Conservation (phyloP, 345 rosid species). For the Aquilaria yunnanensis region DNA sequence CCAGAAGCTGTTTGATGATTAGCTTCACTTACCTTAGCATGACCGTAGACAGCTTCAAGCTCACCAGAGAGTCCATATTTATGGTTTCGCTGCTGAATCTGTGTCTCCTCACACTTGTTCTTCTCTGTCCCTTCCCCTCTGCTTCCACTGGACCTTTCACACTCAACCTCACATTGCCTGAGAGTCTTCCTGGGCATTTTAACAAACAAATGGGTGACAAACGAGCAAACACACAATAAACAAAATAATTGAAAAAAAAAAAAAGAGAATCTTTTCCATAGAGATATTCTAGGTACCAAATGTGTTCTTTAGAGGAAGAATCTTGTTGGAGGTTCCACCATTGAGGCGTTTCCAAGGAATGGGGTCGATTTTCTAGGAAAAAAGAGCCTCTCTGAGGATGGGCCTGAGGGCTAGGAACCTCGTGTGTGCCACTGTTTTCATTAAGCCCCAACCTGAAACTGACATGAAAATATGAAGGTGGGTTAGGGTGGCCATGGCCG, state of each 20-base stretch:
- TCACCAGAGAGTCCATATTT: conserved; percentile 26
- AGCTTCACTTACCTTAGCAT: conserved; percentile 18
- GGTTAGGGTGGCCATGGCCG: not conserved
- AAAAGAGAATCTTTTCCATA: not conserved
- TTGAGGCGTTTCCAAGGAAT: conserved; percentile 15
- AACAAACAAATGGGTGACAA: conserved; percentile 19
- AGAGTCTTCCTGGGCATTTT: conserved; percentile 26
- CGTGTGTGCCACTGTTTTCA: conserved; percentile 16
- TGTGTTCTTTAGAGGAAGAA: conserved; percentile 25
- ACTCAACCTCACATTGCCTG: conserved; percentile 2
- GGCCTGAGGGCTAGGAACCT: conserved; percentile 6
- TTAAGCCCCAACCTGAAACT: conserved; percentile 32
- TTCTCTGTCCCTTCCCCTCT: conserved; percentile 8
- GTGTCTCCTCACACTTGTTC: conserved; percentile 4
- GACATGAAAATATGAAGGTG: conserved; percentile 10
- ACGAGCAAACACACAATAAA: conserved; percentile 1
- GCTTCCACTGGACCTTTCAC: conserved; percentile 11
- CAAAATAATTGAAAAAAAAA: not conserved
- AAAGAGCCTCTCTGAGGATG: conserved; percentile 9
- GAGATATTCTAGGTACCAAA: conserved; percentile 23
- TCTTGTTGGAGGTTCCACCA: conserved; percentile 33
- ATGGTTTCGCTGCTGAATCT: conserved; percentile 7
- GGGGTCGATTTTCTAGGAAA: conserved; percentile 11
- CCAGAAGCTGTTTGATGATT: conserved; percentile 29
- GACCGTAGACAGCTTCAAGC: conserved; percentile 37